Conservation (phyloP, 1,284 basidiomycete species). For the Omphalotus olearius region DNA sequence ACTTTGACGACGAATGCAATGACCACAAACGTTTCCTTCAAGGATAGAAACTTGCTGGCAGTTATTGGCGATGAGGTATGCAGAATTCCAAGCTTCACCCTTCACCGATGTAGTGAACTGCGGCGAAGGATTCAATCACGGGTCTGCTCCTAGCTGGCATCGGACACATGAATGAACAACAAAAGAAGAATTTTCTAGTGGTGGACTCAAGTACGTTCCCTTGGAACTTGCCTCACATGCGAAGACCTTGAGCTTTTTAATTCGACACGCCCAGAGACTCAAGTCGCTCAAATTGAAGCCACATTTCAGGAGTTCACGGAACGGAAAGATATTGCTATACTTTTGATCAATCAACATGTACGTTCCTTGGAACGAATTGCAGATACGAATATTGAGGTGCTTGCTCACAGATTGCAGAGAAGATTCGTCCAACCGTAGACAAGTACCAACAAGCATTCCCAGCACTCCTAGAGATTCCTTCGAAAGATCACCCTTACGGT, state of each 20-base stretch:
- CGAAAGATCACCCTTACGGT: slow-evolving; percentile 93
- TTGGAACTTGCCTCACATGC: no score
- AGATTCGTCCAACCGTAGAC: slow-evolving; percentile 94
- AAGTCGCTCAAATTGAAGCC: slow-evolving; percentile 82
- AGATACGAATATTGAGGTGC: slow-evolving; percentile 12
- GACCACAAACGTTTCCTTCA: slow-evolving; percentile 53
- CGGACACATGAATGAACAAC: slow-evolving; percentile 82
- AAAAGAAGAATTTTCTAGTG: slow-evolving; percentile 94
- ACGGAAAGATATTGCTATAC: slow-evolving; percentile 89
- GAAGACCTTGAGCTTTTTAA: neutral
- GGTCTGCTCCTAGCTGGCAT: slow-evolving; percentile 90
- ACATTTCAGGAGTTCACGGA: slow-evolving; percentile 91
- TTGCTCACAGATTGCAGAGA: slow-evolving; percentile 79
- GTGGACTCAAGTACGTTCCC: slow-evolving; percentile 79
- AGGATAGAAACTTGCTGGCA: slow-evolving; percentile 84
- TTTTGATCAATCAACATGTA: slow-evolving; percentile 97
- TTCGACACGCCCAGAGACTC: slow-evolving; percentile 63
- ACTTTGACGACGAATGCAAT: slow-evolving; percentile 17
- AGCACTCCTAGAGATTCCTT: slow-evolving; percentile 94
- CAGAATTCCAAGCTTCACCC: neutral
- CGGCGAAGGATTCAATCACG: slow-evolving; percentile 84
- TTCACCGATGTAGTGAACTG: neutral
- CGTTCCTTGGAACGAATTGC: slow-evolving; percentile 24
- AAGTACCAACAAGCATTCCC: slow-evolving; percentile 96
- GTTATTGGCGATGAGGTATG: slow-evolving; percentile 93